Conservation (phyloP, 306 rosid genomes). For the Comarum palustre region DNA sequence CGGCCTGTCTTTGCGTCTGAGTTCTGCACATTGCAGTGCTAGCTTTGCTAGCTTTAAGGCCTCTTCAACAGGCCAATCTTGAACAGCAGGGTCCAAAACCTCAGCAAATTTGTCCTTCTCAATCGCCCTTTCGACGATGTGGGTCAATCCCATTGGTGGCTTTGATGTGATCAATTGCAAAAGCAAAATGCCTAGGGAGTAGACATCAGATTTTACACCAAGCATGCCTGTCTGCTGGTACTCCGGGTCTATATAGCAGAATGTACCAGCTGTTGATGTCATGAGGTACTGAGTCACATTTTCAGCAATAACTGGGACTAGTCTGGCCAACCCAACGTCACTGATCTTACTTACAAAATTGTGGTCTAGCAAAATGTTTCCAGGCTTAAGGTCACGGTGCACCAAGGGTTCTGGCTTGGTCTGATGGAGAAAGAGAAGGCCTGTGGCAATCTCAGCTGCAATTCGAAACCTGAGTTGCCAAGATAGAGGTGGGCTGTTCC, state of each 20-base stretch:
- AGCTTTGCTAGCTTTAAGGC: constrained; percentile 53
- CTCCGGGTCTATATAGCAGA: constrained; percentile 97
- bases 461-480: constrained; percentile 81
- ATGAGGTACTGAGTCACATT: constrained; percentile 67
- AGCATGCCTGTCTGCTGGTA: constrained; percentile 95
- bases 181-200: constrained; percentile 78
- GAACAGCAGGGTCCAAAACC: constrained; percentile 63
- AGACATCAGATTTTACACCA: constrained; percentile 87
- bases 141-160: constrained; percentile 81
- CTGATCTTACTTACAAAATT: constrained; percentile 74
- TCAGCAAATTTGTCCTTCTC: constrained; percentile 45
- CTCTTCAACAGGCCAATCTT: constrained; percentile 67
- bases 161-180: constrained; percentile 69
- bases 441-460: constrained; percentile 79
- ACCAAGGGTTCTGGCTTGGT: constrained; percentile 94
- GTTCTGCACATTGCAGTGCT: constrained; percentile 67
- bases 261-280: constrained; percentile 91
- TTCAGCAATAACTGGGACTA: constrained; percentile 77
- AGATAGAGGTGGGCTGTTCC: constrained; percentile 34
- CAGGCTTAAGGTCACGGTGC: constrained; percentile 94
- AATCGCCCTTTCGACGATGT: constrained; percentile 40
- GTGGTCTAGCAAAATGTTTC: constrained; percentile 72
- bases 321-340: constrained; percentile 89
- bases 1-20: constrained; percentile 87
- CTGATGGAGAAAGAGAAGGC: constrained; percentile 84